Conservation (phyloP, 116 monocot species). For the Iris pallida region DNA sequence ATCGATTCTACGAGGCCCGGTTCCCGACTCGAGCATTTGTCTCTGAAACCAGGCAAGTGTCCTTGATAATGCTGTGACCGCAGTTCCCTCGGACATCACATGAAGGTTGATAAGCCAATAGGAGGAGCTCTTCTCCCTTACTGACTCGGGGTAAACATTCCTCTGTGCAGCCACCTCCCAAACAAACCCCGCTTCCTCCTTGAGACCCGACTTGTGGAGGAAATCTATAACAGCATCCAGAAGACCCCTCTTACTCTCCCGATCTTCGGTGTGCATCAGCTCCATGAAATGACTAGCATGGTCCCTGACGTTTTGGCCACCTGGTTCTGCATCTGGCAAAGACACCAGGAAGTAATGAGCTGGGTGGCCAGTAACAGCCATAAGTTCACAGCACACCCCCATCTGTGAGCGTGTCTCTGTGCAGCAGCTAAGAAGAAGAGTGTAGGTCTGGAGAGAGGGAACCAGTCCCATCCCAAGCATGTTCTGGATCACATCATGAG, state of each 20-base stretch:
- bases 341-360: slow-evolving; percentile 68
- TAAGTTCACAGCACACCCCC: slow-evolving; percentile 49
- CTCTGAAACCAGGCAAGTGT: slow-evolving; percentile 81
- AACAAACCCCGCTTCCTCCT: slow-evolving; percentile 88
- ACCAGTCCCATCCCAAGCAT: slow-evolving; percentile 62
- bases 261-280: slow-evolving; percentile 81
- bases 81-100: slow-evolving; percentile 97
- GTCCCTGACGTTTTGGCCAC: slow-evolving; percentile 68
- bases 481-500: slow-evolving; percentile 49
- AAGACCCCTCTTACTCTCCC: slow-evolving; percentile 92
- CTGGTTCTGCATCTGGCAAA: slow-evolving; percentile 75
- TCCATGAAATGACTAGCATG: slow-evolving; percentile 72
- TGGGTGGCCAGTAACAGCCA: slow-evolving; percentile 84
- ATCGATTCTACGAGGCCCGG: slow-evolving; percentile 55
- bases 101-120: slow-evolving; percentile 97
- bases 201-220: slow-evolving; percentile 84
- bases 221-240: slow-evolving; percentile 91
- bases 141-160: slow-evolving; percentile 84
- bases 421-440: slow-evolving; percentile 77
- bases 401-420: slow-evolving; percentile 42
- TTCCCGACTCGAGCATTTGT: slow-evolving; percentile 42
- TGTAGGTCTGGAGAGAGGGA: slow-evolving; percentile 92
- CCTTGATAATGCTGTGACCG: slow-evolving; percentile 75
- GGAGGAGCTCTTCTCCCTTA: slow-evolving; percentile 57
- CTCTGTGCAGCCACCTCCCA: slow-evolving; percentile 85